A percentile compares a stretch with the other conserved stretches of the same genome.
These are phyloP conservation scores for Rhizopus arrhizus DNA, from an alignment of 371 early-diverging fungal species.

Conservation along the genomic window DNA sequence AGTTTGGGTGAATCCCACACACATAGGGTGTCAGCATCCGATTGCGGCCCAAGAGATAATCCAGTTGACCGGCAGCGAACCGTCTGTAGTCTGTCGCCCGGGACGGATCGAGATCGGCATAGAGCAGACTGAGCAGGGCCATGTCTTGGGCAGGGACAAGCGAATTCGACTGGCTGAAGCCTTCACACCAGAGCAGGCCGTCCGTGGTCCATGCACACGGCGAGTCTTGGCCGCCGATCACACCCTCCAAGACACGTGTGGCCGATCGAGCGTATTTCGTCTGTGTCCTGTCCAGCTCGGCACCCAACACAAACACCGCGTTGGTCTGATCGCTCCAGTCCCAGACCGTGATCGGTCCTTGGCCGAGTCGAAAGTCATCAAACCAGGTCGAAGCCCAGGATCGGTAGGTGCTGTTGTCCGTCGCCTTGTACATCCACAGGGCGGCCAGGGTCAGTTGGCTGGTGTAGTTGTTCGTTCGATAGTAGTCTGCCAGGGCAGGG, in stretches of 20 bases:
- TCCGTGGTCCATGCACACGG: slow-evolving; percentile 54
- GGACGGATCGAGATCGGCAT: slow-evolving; percentile 29
- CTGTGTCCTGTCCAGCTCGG: slow-evolving; percentile 42
- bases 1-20: slow-evolving; percentile 62
- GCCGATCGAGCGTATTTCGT: slow-evolving; percentile 46
- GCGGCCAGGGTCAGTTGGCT: slow-evolving; percentile 65
- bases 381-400: slow-evolving; percentile 55
- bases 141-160: slow-evolving; percentile 51
- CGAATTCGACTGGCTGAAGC: slow-evolving; percentile 51
- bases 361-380: slow-evolving; percentile 34
- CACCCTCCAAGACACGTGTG: slow-evolving; percentile 34
- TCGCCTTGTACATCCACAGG: slow-evolving; percentile 65
- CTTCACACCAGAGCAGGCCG: slow-evolving; percentile 59
- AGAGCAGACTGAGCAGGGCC: slow-evolving; percentile 43
- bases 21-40: slow-evolving; percentile 63
- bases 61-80: slow-evolving; percentile 55
- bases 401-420: slow-evolving; percentile 47
- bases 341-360: slow-evolving; percentile 27
- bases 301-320: slow-evolving; percentile 57
- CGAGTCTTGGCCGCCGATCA: slow-evolving; percentile 32
- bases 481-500: slow-evolving; percentile 41
- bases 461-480: slow-evolving; percentile 46
- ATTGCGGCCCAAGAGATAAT: slow-evolving; percentile 64
- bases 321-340: slow-evolving; percentile 61
- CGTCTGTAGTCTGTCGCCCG: slow-evolving; percentile 38